Conservation (phyloP, 257 asterid genomes). For the Cruciata laevipes region DNA sequence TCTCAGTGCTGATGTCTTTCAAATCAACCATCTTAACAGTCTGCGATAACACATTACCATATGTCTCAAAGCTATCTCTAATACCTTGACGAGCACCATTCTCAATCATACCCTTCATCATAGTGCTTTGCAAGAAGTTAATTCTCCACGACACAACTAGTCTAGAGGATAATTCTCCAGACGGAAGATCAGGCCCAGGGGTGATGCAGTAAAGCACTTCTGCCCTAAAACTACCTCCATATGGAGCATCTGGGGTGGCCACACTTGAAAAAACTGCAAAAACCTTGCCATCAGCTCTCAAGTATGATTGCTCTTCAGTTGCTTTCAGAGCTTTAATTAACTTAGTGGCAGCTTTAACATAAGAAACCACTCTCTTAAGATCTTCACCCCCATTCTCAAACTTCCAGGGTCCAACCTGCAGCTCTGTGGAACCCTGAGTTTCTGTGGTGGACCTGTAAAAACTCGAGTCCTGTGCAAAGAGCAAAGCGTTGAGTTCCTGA, state of each 20-base stretch:
- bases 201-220: constrained; percentile 84
- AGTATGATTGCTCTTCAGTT: constrained; percentile 74
- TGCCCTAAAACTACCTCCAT: constrained; percentile 61
- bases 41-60: constrained; percentile 56
- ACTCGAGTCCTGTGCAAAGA: constrained; percentile 70
- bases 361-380: constrained; percentile 51
- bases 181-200: constrained; percentile 81
- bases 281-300: constrained; percentile 69
- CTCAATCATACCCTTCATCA: constrained; percentile 94
- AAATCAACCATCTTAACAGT: constrained; percentile 68
- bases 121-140: constrained; percentile 84
- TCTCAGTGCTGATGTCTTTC: constrained; percentile 68
- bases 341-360: constrained; percentile 75
- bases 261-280: constrained; percentile 64
- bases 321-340: constrained; percentile 78
- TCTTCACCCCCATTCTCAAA: constrained; percentile 54
- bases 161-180: constrained; percentile 72
- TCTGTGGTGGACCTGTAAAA: constrained; percentile 53
- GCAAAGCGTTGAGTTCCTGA: constrained; percentile 53
- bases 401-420: constrained; percentile 76
- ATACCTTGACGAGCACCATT: constrained; percentile 90
- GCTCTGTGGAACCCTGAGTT: constrained; percentile 63
- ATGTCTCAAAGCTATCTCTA: constrained; percentile 82
- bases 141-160: constrained; percentile 82
- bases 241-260: constrained; percentile 96